Percentiles rank a stretch among this genome's conserved stretches.
Conservation (phyloP, 495 filamentous ascomycete genomes). For the Daldinia grandis region DNA sequence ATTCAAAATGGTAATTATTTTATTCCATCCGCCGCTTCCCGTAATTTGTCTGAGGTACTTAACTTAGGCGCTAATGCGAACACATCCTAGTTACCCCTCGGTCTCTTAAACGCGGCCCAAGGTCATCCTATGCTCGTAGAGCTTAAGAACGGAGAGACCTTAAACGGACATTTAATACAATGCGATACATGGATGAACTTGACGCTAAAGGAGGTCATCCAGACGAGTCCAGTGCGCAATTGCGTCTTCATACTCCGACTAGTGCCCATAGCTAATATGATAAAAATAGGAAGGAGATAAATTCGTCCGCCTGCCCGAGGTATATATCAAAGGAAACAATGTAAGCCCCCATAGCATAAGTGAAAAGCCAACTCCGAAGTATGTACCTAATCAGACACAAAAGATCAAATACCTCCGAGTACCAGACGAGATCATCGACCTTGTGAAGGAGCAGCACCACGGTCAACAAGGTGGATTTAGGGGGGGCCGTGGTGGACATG, state of each 20-base stretch:
- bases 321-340: slow-evolving; percentile 96
- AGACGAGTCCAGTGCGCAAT: slow-evolving; percentile 77
- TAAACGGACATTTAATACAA: slow-evolving; percentile 93
- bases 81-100: slow-evolving; percentile 78
- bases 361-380: not conserved
- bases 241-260: not conserved
- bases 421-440: slow-evolving; percentile 92
- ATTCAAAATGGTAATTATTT: slow-evolving; percentile 32
- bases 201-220: slow-evolving; percentile 95
- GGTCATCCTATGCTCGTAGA: slow-evolving; percentile 99
- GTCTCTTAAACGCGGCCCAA: slow-evolving; percentile 91
- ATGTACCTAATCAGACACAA: not conserved
- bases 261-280: slow-evolving; percentile 16
- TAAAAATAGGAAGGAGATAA: slow-evolving; percentile 79
- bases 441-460: slow-evolving; percentile 90
- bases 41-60: not conserved
- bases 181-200: slow-evolving; percentile 99
- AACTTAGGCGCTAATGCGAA: slow-evolving; percentile 24
- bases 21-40: not conserved
- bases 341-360: slow-evolving; percentile 57
- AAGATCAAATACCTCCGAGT: slow-evolving; percentile 99
- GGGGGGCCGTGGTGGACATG: slow-evolving; percentile 72
- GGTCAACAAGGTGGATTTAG: slow-evolving; percentile 65
- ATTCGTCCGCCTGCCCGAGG: slow-evolving; percentile 89
- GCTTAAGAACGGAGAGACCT: slow-evolving; percentile 97